These are phyloP conservation scores for Neonectria magnoliae DNA, from an alignment of 2,329 filamentous ascomycete species.

Conservation along the genomic window DNA sequence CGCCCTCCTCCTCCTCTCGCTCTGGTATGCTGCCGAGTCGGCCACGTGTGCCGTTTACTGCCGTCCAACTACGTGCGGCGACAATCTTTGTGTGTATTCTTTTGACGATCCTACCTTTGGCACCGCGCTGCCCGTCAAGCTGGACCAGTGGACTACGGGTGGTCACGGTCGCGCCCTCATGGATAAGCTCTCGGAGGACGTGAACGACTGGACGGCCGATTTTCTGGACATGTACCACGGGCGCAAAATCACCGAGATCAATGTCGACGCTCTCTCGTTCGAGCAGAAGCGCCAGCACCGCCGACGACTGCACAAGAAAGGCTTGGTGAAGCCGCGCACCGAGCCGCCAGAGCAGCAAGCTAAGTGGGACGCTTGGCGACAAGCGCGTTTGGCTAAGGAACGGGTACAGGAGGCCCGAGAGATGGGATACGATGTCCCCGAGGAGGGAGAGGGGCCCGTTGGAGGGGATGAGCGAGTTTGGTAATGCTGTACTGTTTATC, in stretches of 20 bases:
- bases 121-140: slow-evolving; percentile 68
- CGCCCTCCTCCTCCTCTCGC: slow-evolving; percentile 52
- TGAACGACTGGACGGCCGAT: slow-evolving; percentile 60
- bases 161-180: slow-evolving; percentile 57
- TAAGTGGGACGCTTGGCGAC: slow-evolving; percentile 58
- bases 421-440: slow-evolving; percentile 50
- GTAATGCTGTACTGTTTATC: slow-evolving; percentile 18
- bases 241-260: slow-evolving; percentile 55
- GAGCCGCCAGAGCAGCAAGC: slow-evolving; percentile 53
- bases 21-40: slow-evolving; percentile 67
- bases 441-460: slow-evolving; percentile 45
- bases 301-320: slow-evolving; percentile 61
- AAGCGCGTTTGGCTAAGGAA: slow-evolving; percentile 53
- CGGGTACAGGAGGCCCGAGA: slow-evolving; percentile 51
- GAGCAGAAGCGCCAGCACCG: slow-evolving; percentile 59
- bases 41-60: slow-evolving; percentile 65
- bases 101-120: slow-evolving; percentile 69
- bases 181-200: slow-evolving; percentile 53
- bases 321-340: slow-evolving; percentile 50
- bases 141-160: slow-evolving; percentile 69
- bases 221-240: slow-evolving; percentile 57
- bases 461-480: slow-evolving; percentile 45
- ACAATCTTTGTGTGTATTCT: slow-evolving; percentile 62
- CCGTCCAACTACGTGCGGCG: slow-evolving; percentile 61
- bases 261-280: slow-evolving; percentile 56